Percentiles rank a stretch among this genome's conserved stretches.
Evolutionary conservation across 805 yeast species (phyloP).

Genomic region (Candida argentea): DNA sequence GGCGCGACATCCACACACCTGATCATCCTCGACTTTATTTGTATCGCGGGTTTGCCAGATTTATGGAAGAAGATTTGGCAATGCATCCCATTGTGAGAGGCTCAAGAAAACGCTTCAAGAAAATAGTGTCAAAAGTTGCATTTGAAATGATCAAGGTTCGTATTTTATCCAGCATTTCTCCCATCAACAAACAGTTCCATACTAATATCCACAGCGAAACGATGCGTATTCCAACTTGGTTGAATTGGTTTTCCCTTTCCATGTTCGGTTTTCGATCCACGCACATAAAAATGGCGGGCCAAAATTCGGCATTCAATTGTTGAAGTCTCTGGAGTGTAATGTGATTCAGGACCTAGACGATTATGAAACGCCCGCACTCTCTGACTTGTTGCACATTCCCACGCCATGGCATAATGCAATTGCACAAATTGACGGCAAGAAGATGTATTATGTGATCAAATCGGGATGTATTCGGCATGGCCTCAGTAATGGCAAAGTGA

Average conservation of each 20-base stretch:
- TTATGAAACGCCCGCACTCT: slow-evolving; percentile 29
- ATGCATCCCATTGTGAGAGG: slow-evolving; percentile 23
- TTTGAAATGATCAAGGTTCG: slow-evolving; percentile 48
- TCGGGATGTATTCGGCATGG: slow-evolving; percentile 7
- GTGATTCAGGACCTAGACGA: slow-evolving; percentile 37
- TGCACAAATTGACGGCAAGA: slow-evolving; percentile 29
- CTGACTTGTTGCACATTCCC: slow-evolving; percentile 51
- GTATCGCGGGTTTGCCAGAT: slow-evolving; percentile 48
- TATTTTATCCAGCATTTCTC: background rate
- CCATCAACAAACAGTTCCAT: background rate
- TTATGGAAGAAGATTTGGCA: slow-evolving; percentile 50
- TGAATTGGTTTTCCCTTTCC: slow-evolving; percentile 49
- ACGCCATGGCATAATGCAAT: slow-evolving; percentile 60
- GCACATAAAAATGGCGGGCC: slow-evolving; percentile 54
- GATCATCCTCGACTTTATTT: slow-evolving; percentile 42
- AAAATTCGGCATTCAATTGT: slow-evolving; percentile 45
- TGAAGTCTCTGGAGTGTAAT: slow-evolving; percentile 31
- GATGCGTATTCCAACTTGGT: slow-evolving; percentile 58
- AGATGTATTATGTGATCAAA: slow-evolving; percentile 15
- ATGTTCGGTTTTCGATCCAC: slow-evolving; percentile 50
- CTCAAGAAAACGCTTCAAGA: slow-evolving; percentile 41
- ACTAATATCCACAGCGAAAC: slow-evolving; percentile 25
- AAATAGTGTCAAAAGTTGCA: slow-evolving; percentile 42
- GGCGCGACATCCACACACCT: slow-evolving; percentile 23
- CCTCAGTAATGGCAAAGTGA: slow-evolving; percentile 6